Evolutionary conservation across 1,284 basidiomycete genomes (phyloP), one percentile per base, ranked within the genome.

Genomic region (Coniferiporia sulphurascens): DNA sequence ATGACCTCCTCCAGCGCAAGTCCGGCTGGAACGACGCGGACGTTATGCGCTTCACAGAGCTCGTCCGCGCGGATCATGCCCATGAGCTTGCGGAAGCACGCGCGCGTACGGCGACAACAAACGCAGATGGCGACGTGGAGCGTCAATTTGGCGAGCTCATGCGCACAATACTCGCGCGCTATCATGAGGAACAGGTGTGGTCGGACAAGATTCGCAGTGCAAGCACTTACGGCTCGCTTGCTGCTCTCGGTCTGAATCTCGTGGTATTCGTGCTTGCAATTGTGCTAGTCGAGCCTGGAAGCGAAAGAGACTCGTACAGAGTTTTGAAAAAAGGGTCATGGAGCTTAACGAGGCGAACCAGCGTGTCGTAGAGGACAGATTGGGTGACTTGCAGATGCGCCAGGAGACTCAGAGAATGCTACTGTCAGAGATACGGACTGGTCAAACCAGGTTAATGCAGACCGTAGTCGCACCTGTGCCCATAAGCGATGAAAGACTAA

Each of bases 171-270:
- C 80, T 98, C 59, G 85, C 82, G 54, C 79, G 94, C 34, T 98
- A 98, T 71, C 95, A 98, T 74, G 95, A 97, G 73, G 95, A 97
- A 70, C 95, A 98, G 72, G 86, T 96, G 4, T 98, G 95, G 95
- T 93, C 91, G 61, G 95, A 98, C 77, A 98, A 98, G 76, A 96
- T 98, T 64, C 84, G 95, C 45, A 92, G 90, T 65, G 89, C 91
- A 46, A 91, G 90, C 58, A 96, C 94, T 5, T 96, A 95, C 71
- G 93, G 92, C 1, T 88, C 87, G 49, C 77, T 97, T 60, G 86
- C 85, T 1, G 93, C 85, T 51, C 80, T 97, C 19, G 86, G 85
- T 9, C 81, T 95, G 62, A 98, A 98, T 73, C 74, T 97, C 72
- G 65, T 90, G 52, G 89, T 98, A 45, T 98, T 98, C 70, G 72